phyloP scores from a whole-genome alignment of 805 yeast species.

The Tetrapisispora fleetii region DNA sequence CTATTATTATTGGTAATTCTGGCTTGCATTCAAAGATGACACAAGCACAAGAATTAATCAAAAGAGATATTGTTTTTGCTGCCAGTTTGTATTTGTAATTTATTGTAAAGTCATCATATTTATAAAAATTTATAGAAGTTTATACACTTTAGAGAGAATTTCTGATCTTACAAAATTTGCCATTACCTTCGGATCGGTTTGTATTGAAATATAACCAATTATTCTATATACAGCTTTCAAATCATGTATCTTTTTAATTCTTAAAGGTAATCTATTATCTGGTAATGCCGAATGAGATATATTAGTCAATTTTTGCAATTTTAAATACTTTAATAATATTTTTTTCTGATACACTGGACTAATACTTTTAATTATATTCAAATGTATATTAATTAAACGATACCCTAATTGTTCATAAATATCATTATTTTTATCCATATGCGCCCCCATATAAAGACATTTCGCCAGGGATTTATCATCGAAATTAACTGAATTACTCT shows the following conservation, averaged over 20 bases:
- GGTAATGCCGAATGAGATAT: slow-evolving; percentile 5
- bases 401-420: not conserved
- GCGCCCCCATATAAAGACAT: not conserved
- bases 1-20: slow-evolving; percentile 89
- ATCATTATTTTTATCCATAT: not conserved
- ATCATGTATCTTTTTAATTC: slow-evolving; percentile 1
- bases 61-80: slow-evolving; percentile 94
- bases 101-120: too few relatives aligned
- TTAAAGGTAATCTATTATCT: slow-evolving; percentile 1
- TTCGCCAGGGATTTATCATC: not conserved
- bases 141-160: not conserved
- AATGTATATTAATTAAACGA: not conserved
- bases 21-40: slow-evolving; percentile 82
- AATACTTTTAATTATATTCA: not conserved
- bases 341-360: not conserved
- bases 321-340: not conserved
- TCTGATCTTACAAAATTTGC: not conserved
- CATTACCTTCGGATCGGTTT: not conserved
- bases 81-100: slow-evolving; percentile 68
- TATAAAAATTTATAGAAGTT: slow-evolving; percentile 41
- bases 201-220: not conserved
- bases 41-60: slow-evolving; percentile 87
- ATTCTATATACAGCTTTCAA: not conserved
- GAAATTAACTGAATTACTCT: not conserved
- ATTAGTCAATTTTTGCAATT: not conserved